These are phyloP conservation scores for Fallopia convolvulus DNA, from an alignment of 148 eudicot genomes.

Conservation along the genomic window DNA sequence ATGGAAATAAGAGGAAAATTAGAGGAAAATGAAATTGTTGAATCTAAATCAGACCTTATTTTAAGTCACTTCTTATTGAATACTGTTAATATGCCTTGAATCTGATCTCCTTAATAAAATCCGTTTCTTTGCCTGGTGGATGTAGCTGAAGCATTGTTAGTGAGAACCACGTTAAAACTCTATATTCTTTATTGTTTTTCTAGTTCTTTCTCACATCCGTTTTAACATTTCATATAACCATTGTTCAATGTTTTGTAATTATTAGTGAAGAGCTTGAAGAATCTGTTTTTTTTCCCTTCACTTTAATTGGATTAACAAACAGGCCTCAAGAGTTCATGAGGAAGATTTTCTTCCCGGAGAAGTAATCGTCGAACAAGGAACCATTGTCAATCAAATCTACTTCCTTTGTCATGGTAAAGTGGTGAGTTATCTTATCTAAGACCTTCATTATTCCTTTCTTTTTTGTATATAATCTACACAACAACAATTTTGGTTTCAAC, in stretches of 20 bases:
- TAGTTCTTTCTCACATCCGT: no score
- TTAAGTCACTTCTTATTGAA: neutral
- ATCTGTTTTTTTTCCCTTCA: conserved; percentile 7
- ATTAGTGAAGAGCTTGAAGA: neutral
- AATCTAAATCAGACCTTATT: neutral
- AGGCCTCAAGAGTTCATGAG: conserved; percentile 76
- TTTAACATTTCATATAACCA: neutral
- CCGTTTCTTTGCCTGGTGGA: no score
- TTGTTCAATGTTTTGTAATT: neutral
- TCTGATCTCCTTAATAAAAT: no score
- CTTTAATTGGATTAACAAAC: conserved; percentile 21
- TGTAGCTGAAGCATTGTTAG: no score
- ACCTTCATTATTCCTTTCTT: neutral
- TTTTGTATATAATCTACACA: neutral
- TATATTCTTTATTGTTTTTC: no score
- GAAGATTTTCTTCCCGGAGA: conserved; percentile 96
- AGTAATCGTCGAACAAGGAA: conserved; percentile 80
- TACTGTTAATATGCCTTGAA: neutral
- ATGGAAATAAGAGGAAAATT: no score
- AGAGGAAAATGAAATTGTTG: neutral
- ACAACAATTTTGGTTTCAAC: conserved; percentile 4
- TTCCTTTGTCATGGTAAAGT: conserved; percentile 71
- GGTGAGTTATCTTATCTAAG: conserved; percentile 29
- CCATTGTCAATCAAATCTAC: conserved; percentile 84
- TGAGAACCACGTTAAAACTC: no score